Evolutionary conservation across 2,329 filamentous ascomycete genomes (phyloP).

Genomic region (Leptographium lundbergii): DNA sequence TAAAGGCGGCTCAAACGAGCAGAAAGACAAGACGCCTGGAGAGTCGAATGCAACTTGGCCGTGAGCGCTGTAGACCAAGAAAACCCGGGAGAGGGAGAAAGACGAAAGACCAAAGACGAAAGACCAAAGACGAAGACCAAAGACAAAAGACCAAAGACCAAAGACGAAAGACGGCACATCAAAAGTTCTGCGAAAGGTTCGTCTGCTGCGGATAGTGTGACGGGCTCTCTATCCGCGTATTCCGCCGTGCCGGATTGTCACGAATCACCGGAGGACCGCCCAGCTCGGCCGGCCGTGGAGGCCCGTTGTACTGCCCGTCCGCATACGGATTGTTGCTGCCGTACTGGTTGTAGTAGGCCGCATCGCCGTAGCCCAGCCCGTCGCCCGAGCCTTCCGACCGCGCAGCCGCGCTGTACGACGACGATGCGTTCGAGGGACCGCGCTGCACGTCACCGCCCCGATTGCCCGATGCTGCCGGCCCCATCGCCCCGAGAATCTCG

Average conservation of each 20-base stretch:
- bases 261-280: conserved; percentile 68
- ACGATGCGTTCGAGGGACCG: conserved; percentile 90
- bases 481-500: conserved; percentile 74
- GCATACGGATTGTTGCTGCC: conserved; percentile 43
- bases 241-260: conserved; percentile 82
- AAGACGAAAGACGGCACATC: conserved; percentile 14
- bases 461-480: conserved; percentile 55
- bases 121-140: no score
- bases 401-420: conserved; percentile 75
- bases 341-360: conserved; percentile 47
- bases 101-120: neutral
- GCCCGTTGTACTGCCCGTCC: conserved; percentile 22
- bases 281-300: conserved; percentile 27
- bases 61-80: neutral
- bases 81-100: neutral
- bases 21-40: neutral
- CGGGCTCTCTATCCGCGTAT: conserved; percentile 88
- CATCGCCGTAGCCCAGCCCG: conserved; percentile 32
- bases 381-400: conserved; percentile 58
- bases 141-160: neutral
- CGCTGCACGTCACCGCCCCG: conserved; percentile 62
- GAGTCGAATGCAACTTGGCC: neutral
- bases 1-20: neutral
- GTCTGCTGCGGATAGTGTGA: conserved; percentile 85
- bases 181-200: conserved; percentile 97